Conservation (phyloP, 805 yeast genomes). For the Candida namnaoensis region DNA sequence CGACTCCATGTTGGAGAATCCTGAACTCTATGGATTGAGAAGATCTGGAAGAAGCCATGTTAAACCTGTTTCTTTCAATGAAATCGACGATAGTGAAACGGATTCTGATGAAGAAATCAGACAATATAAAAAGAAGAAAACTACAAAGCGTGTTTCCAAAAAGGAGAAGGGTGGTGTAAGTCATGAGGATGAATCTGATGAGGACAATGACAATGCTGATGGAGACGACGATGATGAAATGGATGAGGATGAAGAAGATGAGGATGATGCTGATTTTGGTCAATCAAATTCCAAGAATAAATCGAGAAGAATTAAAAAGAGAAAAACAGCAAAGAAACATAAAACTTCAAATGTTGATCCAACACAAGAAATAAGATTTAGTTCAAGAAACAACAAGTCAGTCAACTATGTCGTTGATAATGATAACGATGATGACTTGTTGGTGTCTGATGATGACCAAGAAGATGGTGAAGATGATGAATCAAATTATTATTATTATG, state of each 20-base stretch:
- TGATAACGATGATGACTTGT: constrained; percentile 36
- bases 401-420: constrained; percentile 73
- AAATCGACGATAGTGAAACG: constrained; percentile 10
- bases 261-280: constrained; percentile 30
- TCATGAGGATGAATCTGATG: neutral
- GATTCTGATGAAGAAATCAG: constrained; percentile 20
- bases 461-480: constrained; percentile 15
- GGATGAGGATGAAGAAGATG: constrained; percentile 22
- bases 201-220: constrained; percentile 11
- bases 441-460: constrained; percentile 23
- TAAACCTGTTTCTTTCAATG: constrained; percentile 10
- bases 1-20: constrained; percentile 55
- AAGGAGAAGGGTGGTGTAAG: constrained; percentile 9
- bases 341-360: constrained; percentile 9
- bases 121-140: constrained; percentile 18
- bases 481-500: constrained; percentile 9
- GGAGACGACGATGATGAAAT: constrained; percentile 18
- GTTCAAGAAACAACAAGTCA: constrained; percentile 55
- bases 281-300: constrained; percentile 8
- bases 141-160: constrained; percentile 5
- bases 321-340: constrained; percentile 10
- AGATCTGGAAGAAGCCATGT: constrained; percentile 49
- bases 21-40: constrained; percentile 78
- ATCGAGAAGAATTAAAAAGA: constrained; percentile 15
- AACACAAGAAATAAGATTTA: constrained; percentile 58